A percentile compares a stretch with the other conserved stretches of the same genome.
phyloP scores from a whole-genome alignment of 768 basidiomycete genomes.

The Russula virescens region DNA sequence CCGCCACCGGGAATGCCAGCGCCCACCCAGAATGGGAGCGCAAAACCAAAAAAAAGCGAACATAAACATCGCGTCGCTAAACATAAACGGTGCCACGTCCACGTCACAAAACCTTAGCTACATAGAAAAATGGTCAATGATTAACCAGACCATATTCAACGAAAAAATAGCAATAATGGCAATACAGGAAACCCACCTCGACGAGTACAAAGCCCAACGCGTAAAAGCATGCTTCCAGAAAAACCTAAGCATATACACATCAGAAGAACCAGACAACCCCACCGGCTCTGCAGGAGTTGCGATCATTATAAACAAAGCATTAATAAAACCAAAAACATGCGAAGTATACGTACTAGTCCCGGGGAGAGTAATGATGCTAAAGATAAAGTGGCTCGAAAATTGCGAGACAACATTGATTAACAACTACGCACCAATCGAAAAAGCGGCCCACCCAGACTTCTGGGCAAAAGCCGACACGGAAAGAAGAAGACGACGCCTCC shows the following conservation, averaged over 20 bases:
- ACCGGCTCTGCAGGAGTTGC: neutral
- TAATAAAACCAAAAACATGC: neutral
- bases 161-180: neutral
- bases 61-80: no score
- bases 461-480: no score
- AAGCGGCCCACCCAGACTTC: neutral
- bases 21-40: no score
- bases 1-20: no score
- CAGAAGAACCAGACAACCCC: neutral
- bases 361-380: neutral
- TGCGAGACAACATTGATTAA: neutral
- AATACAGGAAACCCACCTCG: constrained; percentile 2
- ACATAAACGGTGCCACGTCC: no score
- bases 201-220: no score
- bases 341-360: neutral
- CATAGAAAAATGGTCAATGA: neutral
- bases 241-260: neutral
- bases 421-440: neutral
- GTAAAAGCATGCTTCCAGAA: neutral
- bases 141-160: neutral
- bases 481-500: neutral
- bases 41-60: no score
- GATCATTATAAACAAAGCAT: neutral
- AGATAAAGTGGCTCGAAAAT: neutral
- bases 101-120: no score